Conservation (phyloP, 306 rosid genomes). For the Nissolia schottii region DNA sequence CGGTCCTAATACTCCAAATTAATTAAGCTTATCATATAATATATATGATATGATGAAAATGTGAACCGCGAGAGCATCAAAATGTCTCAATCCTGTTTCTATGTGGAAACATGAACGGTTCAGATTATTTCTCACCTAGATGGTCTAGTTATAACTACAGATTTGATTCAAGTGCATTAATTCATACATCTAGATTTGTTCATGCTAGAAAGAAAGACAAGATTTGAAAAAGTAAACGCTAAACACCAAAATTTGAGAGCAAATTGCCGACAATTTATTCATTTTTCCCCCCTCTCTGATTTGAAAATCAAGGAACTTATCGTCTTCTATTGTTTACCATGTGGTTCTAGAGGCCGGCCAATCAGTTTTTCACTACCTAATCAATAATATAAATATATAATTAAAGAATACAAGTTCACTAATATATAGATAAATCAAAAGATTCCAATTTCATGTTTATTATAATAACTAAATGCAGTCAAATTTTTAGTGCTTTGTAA, state of each 20-base stretch:
- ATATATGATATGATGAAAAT: neutral
- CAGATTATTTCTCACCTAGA: neutral
- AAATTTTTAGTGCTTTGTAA: too few relatives aligned
- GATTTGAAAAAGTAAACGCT: neutral
- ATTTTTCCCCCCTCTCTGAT: neutral
- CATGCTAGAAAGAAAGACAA: constrained; percentile 5
- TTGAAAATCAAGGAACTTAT: constrained; percentile 13
- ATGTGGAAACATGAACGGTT: neutral
- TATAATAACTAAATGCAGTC: neutral
- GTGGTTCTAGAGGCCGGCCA: constrained; percentile 25
- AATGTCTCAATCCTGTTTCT: neutral
- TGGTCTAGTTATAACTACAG: neutral
- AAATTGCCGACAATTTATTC: constrained; percentile 5
- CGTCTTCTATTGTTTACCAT: neutral
- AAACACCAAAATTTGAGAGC: neutral
- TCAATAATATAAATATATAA: neutral
- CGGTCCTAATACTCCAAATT: neutral
- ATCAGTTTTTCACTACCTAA: neutral
- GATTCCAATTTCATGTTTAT: neutral
- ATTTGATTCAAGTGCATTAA: neutral
- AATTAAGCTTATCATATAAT: too few relatives aligned
- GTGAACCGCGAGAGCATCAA: neutral
- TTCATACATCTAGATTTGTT: neutral
- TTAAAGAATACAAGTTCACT: neutral
- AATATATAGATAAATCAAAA: neutral